Conservation (phyloP, 148 eudicot genomes). For the Rhododendron ferrugineum region DNA sequence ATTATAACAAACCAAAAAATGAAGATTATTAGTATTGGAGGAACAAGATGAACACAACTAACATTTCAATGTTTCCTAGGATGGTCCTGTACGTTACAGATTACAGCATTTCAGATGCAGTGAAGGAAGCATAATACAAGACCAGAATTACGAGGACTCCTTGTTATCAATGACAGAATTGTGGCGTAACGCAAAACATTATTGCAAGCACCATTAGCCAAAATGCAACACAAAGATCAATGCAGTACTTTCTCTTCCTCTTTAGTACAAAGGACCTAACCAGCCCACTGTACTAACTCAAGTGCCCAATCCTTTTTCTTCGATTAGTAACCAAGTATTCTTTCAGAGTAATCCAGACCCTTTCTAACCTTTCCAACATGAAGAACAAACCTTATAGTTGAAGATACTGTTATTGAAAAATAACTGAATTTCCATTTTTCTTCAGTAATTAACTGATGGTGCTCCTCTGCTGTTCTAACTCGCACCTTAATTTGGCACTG, state of each 20-base stretch:
- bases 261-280: background rate
- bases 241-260: background rate
- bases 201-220: background rate
- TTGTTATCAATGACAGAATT: background rate
- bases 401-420: background rate
- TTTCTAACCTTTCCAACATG: background rate
- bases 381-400: background rate
- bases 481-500: background rate
- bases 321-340: background rate
- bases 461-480: background rate
- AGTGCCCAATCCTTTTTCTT: background rate
- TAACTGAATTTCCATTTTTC: background rate
- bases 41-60: background rate
- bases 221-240: background rate
- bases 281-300: background rate
- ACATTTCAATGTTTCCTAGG: background rate
- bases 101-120: background rate
- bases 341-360: background rate
- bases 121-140: background rate
- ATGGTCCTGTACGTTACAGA: background rate
- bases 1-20: background rate
- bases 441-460: conserved; percentile 3
- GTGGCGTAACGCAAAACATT: background rate
- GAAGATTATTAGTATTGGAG: background rate
- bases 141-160: background rate